phyloP scores from a whole-genome alignment of 192 early-diverging fungal genomes.

The Backusella australiensis region DNA sequence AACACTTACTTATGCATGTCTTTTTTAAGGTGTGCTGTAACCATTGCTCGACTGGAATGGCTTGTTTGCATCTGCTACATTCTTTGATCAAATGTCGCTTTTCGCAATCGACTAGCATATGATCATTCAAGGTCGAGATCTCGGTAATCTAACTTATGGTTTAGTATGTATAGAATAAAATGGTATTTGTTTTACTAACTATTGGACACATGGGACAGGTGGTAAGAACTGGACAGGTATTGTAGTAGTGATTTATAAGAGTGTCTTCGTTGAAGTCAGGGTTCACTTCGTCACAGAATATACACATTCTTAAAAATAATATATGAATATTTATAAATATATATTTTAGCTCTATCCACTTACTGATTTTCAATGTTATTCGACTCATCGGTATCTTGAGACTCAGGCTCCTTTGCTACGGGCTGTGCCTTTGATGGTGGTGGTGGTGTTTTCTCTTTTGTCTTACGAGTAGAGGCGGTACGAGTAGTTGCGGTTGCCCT shows the following conservation, averaged over 20 bases:
- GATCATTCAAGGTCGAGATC: slow-evolving; percentile 60
- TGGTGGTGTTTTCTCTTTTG: background rate
- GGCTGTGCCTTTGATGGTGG: background rate
- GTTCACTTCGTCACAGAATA: slow-evolving; percentile 72
- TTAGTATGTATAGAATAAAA: background rate
- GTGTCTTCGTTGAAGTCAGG: slow-evolving; percentile 64
- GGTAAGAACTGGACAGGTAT: slow-evolving; percentile 68
- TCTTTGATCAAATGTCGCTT: slow-evolving; percentile 52
- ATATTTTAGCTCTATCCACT: background rate
- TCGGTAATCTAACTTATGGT: slow-evolving; percentile 61
- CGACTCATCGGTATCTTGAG: background rate
- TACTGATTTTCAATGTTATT: slow-evolving; percentile 12
- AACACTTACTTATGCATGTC: slow-evolving; percentile 17
- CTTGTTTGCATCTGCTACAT: slow-evolving; percentile 45
- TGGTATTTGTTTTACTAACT: slow-evolving; percentile 39
- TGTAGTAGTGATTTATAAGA: slow-evolving; percentile 75
- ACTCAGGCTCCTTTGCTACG: background rate
- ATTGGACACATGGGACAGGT: slow-evolving; percentile 69
- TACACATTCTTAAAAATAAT: slow-evolving; percentile 42
- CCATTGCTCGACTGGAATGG: slow-evolving; percentile 31
- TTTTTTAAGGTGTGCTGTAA: slow-evolving; percentile 29
- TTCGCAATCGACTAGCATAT: slow-evolving; percentile 68
- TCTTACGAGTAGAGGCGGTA: background rate
- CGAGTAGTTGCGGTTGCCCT: background rate
- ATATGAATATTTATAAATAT: background rate